Evolutionary conservation across 225 moss, liverwort and hornwort species (phyloP).

Genomic region (Marchantia paleacea): DNA sequence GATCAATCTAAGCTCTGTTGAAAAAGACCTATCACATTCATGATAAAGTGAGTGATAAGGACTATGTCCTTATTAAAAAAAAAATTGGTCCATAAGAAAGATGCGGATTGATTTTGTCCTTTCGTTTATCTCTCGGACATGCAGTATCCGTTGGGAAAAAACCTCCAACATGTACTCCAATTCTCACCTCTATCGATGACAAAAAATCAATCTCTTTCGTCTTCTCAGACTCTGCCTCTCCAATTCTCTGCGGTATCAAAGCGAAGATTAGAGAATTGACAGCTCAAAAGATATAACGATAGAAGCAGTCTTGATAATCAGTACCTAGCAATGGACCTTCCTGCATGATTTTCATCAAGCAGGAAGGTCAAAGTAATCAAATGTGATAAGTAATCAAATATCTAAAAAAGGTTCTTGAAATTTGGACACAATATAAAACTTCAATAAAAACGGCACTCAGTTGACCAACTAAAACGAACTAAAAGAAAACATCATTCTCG

Average conservation of each 20-base stretch:
- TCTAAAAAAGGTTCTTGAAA: background rate
- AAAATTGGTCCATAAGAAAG: too few species aligned
- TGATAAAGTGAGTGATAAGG: too few species aligned
- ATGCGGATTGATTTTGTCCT: too few species aligned
- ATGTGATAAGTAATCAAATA: background rate
- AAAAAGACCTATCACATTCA: too few species aligned
- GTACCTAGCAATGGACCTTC: too few species aligned
- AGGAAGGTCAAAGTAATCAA: background rate
- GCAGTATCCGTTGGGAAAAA: background rate
- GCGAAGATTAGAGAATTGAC: background rate
- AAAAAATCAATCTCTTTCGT: constrained; percentile 84
- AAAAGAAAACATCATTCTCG: background rate
- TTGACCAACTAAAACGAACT: background rate
- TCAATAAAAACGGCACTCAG: background rate
- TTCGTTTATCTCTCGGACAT: too few species aligned
- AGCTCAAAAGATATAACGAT: background rate
- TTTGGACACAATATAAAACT: too few species aligned
- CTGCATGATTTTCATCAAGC: too few species aligned
- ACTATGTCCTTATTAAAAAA: too few species aligned
- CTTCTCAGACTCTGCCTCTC: constrained; percentile 78
- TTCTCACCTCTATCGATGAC: constrained; percentile 81
- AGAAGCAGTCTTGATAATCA: background rate
- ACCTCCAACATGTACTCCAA: background rate
- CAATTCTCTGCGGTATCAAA: constrained; percentile 56
- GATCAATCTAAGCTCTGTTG: background rate